Evolutionary conservation across 768 basidiomycete genomes (phyloP).

Genomic region (Cystobasidiopsis lactophilus): DNA sequence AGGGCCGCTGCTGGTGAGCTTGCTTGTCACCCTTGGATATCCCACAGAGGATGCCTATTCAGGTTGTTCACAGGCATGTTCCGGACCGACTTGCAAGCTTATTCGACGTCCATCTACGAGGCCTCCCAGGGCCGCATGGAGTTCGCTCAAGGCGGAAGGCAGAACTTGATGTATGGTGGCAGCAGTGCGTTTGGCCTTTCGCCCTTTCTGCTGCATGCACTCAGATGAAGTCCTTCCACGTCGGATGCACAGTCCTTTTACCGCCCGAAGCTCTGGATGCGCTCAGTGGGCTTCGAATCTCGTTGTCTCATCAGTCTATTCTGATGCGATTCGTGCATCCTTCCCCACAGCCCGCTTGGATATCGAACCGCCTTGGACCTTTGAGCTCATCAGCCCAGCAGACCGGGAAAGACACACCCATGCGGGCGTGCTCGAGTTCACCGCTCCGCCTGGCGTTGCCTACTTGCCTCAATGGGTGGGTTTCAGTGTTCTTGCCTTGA

Average conservation of each 20-base stretch:
- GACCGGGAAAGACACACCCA: conserved; percentile 64
- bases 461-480: conserved; percentile 79
- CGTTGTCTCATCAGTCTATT: not conserved
- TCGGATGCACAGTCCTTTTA: not conserved
- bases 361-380: conserved; percentile 82
- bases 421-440: conserved; percentile 95
- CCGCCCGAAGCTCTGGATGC: not conserved
- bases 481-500: not conserved
- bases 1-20: too few species aligned
- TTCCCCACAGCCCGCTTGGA: conserved; percentile 43
- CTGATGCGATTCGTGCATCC: not conserved
- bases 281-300: not conserved
- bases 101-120: conserved; percentile 19
- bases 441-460: conserved; percentile 84
- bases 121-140: conserved; percentile 17
- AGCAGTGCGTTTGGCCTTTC: conserved; percentile 47
- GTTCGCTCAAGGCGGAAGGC: conserved; percentile 36
- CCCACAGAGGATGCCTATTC: conserved; percentile 14
- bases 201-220: conserved; percentile 17
- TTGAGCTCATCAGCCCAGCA: conserved; percentile 74
- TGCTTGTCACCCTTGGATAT: not conserved
- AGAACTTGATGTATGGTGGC: conserved; percentile 86
- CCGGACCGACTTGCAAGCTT: conserved; percentile 68
- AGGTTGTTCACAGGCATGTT: conserved; percentile 50
- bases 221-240: not conserved